Evolutionary conservation across 129 eudicot species (phyloP).

Genomic region (Pulicaria dysenterica): DNA sequence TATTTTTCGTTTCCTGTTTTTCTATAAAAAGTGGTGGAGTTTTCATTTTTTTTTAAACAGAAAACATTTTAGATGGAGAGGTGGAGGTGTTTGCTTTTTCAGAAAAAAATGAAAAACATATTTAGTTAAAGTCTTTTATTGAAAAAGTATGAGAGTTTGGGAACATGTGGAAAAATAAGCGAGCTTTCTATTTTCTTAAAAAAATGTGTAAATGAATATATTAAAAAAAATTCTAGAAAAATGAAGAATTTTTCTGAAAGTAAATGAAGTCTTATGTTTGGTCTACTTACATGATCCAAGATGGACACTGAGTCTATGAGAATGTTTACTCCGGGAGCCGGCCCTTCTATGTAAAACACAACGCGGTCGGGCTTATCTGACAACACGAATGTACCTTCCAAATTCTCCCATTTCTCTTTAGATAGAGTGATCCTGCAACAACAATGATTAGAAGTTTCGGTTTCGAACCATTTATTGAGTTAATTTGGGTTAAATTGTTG

Average conservation of each 20-base stretch:
- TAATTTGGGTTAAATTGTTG: not conserved
- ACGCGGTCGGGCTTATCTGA: conserved; percentile 56
- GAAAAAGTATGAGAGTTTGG: too few species aligned
- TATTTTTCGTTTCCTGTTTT: too few species aligned
- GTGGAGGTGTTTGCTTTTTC: too few species aligned
- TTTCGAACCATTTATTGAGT: not conserved
- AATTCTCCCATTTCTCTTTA: conserved; percentile 59
- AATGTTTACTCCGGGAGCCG: conserved; percentile 76
- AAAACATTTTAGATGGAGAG: too few species aligned
- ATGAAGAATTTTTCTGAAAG: not conserved
- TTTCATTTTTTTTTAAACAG: too few species aligned
- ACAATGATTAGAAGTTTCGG: not conserved
- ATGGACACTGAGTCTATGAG: conserved; percentile 64
- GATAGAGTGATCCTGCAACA: conserved; percentile 53
- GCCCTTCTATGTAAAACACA: conserved; percentile 80
- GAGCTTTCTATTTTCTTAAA: too few species aligned
- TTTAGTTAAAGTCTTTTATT: too few species aligned
- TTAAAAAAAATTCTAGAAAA: too few species aligned
- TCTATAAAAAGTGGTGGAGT: too few species aligned
- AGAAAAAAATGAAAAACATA: too few species aligned
- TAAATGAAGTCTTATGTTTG: not conserved
- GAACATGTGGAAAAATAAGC: too few species aligned
- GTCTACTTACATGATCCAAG: conserved; percentile 39
- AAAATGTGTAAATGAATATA: too few species aligned
- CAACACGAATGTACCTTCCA: conserved; percentile 79